These are phyloP conservation scores for Eutrema heterophyllum DNA, from an alignment of 345 rosid genomes.

Conservation along the genomic window DNA sequence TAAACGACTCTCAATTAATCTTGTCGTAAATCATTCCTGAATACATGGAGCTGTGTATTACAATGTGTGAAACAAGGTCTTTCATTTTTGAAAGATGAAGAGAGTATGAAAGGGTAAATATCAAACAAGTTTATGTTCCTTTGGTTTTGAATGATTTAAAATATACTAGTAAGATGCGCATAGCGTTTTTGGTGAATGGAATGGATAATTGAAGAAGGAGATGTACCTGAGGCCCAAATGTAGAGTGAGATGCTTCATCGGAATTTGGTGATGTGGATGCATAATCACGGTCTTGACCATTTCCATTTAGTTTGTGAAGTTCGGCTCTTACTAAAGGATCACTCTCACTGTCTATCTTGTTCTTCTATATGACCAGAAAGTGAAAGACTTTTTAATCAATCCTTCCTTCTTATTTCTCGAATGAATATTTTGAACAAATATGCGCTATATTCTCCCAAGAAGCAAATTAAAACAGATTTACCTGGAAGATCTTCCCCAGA, in stretches of 20 bases:
- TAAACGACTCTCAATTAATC: not conserved
- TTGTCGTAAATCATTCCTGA: not conserved
- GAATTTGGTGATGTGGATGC: slow-evolving; percentile 46
- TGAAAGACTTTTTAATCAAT: not conserved
- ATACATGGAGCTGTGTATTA: not conserved
- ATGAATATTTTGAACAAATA: slow-evolving; percentile 4
- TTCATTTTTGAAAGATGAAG: too few relatives aligned
- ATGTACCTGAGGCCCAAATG: slow-evolving; percentile 53
- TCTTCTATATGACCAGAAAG: slow-evolving; percentile 43
- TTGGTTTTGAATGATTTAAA: not conserved
- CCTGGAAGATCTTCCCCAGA: slow-evolving; percentile 95
- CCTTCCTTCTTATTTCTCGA: not conserved
- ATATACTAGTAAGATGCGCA: slow-evolving; percentile 2
- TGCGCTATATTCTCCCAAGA: not conserved
- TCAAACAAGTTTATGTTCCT: not conserved
- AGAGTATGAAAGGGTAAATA: too few relatives aligned
- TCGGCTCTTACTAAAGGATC: slow-evolving; percentile 39
- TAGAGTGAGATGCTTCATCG: slow-evolving; percentile 47
- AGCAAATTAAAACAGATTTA: slow-evolving; percentile 18
- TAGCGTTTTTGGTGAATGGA: not conserved
- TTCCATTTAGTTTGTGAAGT: slow-evolving; percentile 55
- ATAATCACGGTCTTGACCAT: slow-evolving; percentile 38
- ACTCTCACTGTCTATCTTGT: slow-evolving; percentile 61
- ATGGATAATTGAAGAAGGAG: not conserved
- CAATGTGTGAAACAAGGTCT: not conserved